phyloP scores from a whole-genome alignment of 2,329 filamentous ascomycete species.

The Epichloe gansuensis region DNA sequence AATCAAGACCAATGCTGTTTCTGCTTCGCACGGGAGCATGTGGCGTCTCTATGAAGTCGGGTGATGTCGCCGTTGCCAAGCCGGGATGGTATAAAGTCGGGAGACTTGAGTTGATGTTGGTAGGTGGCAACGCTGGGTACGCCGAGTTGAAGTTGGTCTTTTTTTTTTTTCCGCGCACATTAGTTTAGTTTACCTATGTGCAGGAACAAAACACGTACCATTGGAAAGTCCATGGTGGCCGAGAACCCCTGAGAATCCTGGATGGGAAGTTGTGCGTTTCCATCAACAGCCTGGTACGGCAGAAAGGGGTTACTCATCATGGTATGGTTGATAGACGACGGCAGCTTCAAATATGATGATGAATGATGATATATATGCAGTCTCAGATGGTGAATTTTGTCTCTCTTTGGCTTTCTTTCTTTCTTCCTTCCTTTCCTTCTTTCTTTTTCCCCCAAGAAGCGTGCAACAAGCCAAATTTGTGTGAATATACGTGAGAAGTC shows the following conservation, averaged over 20 bases:
- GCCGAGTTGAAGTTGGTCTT: background rate
- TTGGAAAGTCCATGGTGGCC: background rate
- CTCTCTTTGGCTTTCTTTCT: background rate
- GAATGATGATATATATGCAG: background rate
- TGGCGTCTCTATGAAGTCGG: background rate
- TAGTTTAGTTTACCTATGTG: background rate
- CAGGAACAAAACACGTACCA: background rate
- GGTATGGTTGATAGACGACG: background rate
- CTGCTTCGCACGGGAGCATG: too few species aligned
- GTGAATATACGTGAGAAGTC: too few species aligned
- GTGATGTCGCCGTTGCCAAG: background rate
- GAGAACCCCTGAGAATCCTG: background rate
- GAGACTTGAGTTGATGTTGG: background rate
- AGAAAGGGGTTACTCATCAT: background rate
- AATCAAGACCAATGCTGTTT: too few species aligned
- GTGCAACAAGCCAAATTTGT: too few species aligned
- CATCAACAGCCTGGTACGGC: background rate
- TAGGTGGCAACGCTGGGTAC: background rate
- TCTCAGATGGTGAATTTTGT: background rate
- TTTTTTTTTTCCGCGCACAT: background rate
- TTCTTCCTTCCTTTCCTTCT: background rate
- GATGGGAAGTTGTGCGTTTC: background rate
- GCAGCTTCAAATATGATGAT: background rate
- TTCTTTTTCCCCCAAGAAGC: background rate
- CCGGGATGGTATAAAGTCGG: background rate